These are phyloP conservation scores for Mycena amicta DNA, from an alignment of 768 basidiomycete species.

Conservation along the genomic window DNA sequence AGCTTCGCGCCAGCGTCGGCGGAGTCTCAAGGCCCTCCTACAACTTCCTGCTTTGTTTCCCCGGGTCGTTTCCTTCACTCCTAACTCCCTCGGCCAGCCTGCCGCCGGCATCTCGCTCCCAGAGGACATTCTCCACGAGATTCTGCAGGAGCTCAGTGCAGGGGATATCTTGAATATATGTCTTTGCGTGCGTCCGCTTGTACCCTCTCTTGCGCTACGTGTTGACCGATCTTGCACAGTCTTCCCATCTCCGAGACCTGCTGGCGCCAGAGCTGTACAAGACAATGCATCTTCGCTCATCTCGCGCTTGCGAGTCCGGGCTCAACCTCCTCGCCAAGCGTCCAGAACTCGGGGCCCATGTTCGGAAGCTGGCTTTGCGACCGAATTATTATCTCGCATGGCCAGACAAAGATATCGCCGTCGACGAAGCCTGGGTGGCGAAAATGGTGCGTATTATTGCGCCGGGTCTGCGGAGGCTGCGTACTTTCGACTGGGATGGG, in stretches of 20 bases:
- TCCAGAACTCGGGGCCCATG: slow-evolving; percentile 40
- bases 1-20: slow-evolving; percentile 25
- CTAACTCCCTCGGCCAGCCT: slow-evolving; percentile 22
- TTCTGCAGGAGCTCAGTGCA: slow-evolving; percentile 38
- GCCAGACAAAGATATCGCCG: slow-evolving; percentile 44
- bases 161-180: slow-evolving; percentile 45
- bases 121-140: slow-evolving; percentile 41
- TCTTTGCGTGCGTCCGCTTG: slow-evolving; percentile 37
- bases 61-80: slow-evolving; percentile 29
- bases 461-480: slow-evolving; percentile 33
- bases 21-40: slow-evolving; percentile 39
- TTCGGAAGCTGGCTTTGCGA: slow-evolving; percentile 47
- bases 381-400: slow-evolving; percentile 57
- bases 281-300: slow-evolving; percentile 47
- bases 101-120: slow-evolving; percentile 33
- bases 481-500: slow-evolving; percentile 57
- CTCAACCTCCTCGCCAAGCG: slow-evolving; percentile 38
- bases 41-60: slow-evolving; percentile 33
- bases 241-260: slow-evolving; percentile 29
- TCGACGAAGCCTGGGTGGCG: slow-evolving; percentile 47
- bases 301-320: slow-evolving; percentile 38
- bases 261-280: slow-evolving; percentile 43
- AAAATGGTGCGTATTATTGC: slow-evolving; percentile 37
- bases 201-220: neutral
- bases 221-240: slow-evolving; percentile 25